These are phyloP conservation scores for Otatea glauca DNA, from an alignment of 176 grass and related monocot genomes.

Conservation along the genomic window DNA sequence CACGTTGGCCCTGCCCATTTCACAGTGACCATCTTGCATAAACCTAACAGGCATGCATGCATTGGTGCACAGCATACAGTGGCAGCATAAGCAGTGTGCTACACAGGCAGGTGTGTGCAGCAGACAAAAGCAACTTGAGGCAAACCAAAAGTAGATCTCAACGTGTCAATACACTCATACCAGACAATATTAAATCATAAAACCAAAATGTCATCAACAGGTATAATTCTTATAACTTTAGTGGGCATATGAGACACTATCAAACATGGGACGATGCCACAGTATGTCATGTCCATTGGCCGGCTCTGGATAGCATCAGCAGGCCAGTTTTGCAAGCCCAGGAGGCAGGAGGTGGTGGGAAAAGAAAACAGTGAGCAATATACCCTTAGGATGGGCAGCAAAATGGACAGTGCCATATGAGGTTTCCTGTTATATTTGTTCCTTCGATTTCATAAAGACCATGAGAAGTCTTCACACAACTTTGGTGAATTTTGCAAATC, in stretches of 20 bases:
- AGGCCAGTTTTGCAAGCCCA: neutral
- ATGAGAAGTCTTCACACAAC: neutral
- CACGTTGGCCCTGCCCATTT: neutral
- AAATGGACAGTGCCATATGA: neutral
- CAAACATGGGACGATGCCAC: neutral
- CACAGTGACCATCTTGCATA: neutral
- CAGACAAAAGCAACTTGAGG: slow-evolving; percentile 7
- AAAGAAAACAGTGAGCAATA: neutral
- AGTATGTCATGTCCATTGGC: neutral
- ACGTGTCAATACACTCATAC: neutral
- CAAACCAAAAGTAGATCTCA: slow-evolving; percentile 3
- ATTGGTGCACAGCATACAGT: neutral
- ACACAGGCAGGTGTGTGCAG: neutral
- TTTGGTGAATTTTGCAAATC: neutral
- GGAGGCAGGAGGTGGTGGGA: neutral
- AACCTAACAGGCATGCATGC: neutral
- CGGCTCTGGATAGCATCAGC: slow-evolving; percentile 15
- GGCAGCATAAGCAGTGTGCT: neutral
- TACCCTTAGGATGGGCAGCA: neutral
- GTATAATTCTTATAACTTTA: neutral
- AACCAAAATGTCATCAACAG: slow-evolving; percentile 8
- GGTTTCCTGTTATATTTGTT: neutral
- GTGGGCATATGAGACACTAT: neutral
- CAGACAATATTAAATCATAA: neutral
- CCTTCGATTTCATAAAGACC: neutral